Base-by-base conservation (phyloP, 2,329 filamentous ascomycete genomes). In the Diplodia seriata region DNA sequence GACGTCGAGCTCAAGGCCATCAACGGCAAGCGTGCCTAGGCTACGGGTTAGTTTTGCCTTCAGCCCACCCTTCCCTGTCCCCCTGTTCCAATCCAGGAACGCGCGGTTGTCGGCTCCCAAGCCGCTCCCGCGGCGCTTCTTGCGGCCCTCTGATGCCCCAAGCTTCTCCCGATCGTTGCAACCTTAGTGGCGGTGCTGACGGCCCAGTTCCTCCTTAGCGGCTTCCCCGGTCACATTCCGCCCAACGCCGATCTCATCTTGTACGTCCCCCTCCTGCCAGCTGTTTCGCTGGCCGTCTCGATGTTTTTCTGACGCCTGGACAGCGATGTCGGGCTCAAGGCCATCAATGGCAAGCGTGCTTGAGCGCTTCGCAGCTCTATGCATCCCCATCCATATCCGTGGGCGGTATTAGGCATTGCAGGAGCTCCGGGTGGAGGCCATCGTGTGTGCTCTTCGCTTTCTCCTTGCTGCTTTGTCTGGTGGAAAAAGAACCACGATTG, bases 221-320 rank as follows among this genome's bases (percentile, higher is more conserved):
- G 92, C 67, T 95, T 94, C 83, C 88, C 90, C 40, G 89, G 88
- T 68, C 84, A 89, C 74, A 96, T 97, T 71, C 93, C 93, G 70
- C 80, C 89, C 49, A 87, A 90, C 74, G 83, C 92, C n/a, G 88
- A 85, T 72, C 85, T 97, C 70, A 86, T 96, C 82, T 96, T 96
- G 92, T 95, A 86, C 85, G 91, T 62, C 47, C 36, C 18, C 3
- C 56, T 69, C 49, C 23, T 51, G 26, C 36, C 31, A 33, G 31
- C 31, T 33, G 31, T 33, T 33, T 33, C 38, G 43, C 38, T 26
- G 8, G 55, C 55, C 38, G 36, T n/a, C 14, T 8, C 20, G 14
- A 38, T 38, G 20, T 33, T n/a, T 14, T 26, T 40, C 64, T 56
- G 29, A 67, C 55, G 33, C 55, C 31, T 61, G n/a, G 49, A 66